phyloP scores from a whole-genome alignment of 768 basidiomycete genomes.

The Ramaria sp. region DNA sequence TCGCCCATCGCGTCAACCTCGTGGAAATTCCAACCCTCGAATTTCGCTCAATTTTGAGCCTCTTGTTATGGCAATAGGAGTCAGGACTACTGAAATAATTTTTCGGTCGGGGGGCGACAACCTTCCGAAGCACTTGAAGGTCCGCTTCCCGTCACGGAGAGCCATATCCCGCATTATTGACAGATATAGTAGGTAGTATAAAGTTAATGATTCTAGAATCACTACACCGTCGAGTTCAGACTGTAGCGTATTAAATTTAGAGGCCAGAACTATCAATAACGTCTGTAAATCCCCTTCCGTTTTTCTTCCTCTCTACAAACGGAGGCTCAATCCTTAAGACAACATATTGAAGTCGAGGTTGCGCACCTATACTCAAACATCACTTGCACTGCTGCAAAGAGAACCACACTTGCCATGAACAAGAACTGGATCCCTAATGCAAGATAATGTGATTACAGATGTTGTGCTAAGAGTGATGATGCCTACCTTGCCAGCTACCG shows the following conservation, averaged over 20 bases:
- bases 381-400: slow-evolving; percentile 79
- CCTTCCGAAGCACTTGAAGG: too few relatives aligned
- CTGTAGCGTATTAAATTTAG: too few relatives aligned
- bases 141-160: too few relatives aligned
- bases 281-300: slow-evolving; percentile 39
- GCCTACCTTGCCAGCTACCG: slow-evolving; percentile 54
- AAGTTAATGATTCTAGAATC: too few relatives aligned
- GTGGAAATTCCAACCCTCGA: not conserved
- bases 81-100: not conserved
- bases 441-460: slow-evolving; percentile 1
- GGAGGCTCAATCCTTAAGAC: slow-evolving; percentile 4
- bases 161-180: too few relatives aligned
- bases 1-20: slow-evolving; percentile 16
- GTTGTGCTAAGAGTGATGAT: not conserved
- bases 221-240: too few relatives aligned
- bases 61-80: not conserved
- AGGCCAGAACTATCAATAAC: slow-evolving; percentile 1
- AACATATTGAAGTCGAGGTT: not conserved
- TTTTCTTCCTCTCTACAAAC: slow-evolving; percentile 58
- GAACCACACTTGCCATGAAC: slow-evolving; percentile 39
- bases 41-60: not conserved
- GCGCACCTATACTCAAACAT: slow-evolving; percentile 94
- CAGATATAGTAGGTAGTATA: too few relatives aligned
- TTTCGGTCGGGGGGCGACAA: too few relatives aligned
- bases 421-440: slow-evolving; percentile 57